These are phyloP conservation scores for Pyrenochaeta sp. DNA, from an alignment of 2,329 filamentous ascomycete genomes.

Conservation along the genomic window DNA sequence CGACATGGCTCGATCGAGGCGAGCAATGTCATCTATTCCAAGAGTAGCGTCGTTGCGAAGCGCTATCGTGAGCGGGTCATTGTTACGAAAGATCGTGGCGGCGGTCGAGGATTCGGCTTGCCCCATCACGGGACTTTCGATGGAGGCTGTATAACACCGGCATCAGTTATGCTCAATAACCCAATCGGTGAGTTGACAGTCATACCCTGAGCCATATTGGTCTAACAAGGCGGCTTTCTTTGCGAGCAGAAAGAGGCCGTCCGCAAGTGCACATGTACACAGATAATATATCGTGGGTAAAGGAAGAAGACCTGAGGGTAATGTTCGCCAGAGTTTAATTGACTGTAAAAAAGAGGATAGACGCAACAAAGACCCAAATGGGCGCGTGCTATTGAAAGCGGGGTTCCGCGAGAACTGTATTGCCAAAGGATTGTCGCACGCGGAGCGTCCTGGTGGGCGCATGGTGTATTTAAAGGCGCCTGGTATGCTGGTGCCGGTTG, in stretches of 20 bases:
- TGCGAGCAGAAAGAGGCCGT: slow-evolving; percentile 14
- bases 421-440: background rate
- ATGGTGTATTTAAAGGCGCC: background rate
- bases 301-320: background rate
- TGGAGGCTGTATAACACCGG: slow-evolving; percentile 26
- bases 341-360: background rate
- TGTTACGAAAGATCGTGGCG: slow-evolving; percentile 22
- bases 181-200: background rate
- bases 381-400: background rate
- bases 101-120: slow-evolving; percentile 15
- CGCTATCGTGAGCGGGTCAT: slow-evolving; percentile 25
- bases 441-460: background rate
- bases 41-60: slow-evolving; percentile 18
- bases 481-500: background rate
- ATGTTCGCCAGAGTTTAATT: slow-evolving; percentile 3
- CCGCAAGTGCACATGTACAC: slow-evolving; percentile 26
- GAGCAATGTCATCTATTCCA: slow-evolving; percentile 25
- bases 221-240: slow-evolving; percentile 19
- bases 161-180: slow-evolving; percentile 8
- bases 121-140: slow-evolving; percentile 26
- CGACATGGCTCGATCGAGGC: slow-evolving; percentile 18
- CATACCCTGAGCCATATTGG: slow-evolving; percentile 33
- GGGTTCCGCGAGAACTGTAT: background rate
- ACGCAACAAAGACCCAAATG: background rate
- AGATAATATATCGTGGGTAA: background rate